These are phyloP conservation scores for Solanum microdontum DNA, from an alignment of 257 asterid genomes.

Conservation along the genomic window DNA sequence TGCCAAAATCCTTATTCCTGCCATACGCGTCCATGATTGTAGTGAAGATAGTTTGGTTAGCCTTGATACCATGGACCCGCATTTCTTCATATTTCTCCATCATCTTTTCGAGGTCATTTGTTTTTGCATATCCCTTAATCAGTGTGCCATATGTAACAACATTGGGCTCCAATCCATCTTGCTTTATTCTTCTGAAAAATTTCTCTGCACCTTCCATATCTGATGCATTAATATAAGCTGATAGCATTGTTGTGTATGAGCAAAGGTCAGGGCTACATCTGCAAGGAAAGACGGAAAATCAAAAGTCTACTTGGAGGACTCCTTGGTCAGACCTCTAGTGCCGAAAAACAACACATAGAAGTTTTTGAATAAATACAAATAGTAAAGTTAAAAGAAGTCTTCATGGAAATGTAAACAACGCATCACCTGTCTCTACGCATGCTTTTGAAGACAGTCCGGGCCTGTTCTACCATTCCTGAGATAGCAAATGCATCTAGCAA, in stretches of 20 bases:
- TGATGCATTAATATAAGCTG: conserved; percentile 73
- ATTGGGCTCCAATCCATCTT: conserved; percentile 65
- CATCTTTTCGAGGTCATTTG: conserved; percentile 62
- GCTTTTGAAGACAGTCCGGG: conserved; percentile 81
- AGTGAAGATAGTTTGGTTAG: conserved; percentile 61
- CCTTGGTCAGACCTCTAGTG: background rate
- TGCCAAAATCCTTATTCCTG: conserved; percentile 61
- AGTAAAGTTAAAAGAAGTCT: background rate
- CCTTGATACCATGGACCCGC: conserved; percentile 49
- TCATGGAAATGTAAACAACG: background rate
- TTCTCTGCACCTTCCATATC: conserved; percentile 96
- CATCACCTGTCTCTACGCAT: conserved; percentile 89
- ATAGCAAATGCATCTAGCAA: conserved; percentile 98
- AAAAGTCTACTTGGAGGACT: background rate
- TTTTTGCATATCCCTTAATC: conserved; percentile 76
- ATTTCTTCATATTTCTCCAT: conserved; percentile 72
- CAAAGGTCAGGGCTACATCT: conserved; percentile 82
- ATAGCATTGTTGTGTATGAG: conserved; percentile 86
- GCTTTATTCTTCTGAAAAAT: conserved; percentile 67
- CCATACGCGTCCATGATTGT: conserved; percentile 94
- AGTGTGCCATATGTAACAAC: conserved; percentile 67
- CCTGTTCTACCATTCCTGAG: conserved; percentile 97
- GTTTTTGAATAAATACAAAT: background rate
- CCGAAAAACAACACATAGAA: background rate
- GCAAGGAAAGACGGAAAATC: background rate